Evolutionary conservation across 768 basidiomycete species (phyloP).

Genomic region (Russula abietina): DNA sequence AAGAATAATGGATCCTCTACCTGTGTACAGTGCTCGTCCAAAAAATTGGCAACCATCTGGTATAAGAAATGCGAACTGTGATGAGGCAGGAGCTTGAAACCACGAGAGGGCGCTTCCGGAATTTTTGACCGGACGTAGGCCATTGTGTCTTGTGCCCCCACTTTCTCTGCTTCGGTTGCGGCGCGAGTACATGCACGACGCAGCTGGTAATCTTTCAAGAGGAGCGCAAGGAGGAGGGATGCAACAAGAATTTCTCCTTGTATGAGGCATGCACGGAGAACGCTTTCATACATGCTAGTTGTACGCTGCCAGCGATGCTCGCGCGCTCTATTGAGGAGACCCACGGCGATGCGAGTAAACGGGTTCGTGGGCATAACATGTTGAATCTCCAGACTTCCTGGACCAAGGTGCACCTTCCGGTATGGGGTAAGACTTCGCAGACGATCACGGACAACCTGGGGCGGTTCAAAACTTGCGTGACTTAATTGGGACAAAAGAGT

Average conservation of each 20-base stretch:
- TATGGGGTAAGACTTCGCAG: background rate
- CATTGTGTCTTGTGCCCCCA: conserved; percentile 25
- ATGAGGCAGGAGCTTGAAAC: conserved; percentile 3
- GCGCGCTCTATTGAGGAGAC: conserved; percentile 49
- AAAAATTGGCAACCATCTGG: conserved; percentile 20
- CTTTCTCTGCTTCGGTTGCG: conserved; percentile 28
- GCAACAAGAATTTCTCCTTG: conserved; percentile 80
- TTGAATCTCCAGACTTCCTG: conserved; percentile 31
- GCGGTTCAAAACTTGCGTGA: conserved; percentile 20
- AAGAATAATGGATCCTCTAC: conserved; percentile 19
- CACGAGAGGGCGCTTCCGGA: conserved; percentile 4
- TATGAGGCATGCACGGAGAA: conserved; percentile 59
- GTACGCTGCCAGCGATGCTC: conserved; percentile 49
- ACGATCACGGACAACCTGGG: background rate
- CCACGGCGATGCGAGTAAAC: conserved; percentile 45
- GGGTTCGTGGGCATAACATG: conserved; percentile 35
- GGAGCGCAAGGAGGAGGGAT: conserved; percentile 57
- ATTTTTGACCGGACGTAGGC: conserved; percentile 27
- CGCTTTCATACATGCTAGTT: conserved; percentile 51
- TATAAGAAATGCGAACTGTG: background rate
- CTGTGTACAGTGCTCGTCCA: conserved; percentile 17
- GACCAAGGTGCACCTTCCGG: conserved; percentile 10
- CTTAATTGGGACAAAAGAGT: conserved; percentile 33
- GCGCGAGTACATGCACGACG: conserved; percentile 27
- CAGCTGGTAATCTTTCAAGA: conserved; percentile 59